phyloP scores from a whole-genome alignment of 805 yeast species.

The Lipomyces anomalus region DNA sequence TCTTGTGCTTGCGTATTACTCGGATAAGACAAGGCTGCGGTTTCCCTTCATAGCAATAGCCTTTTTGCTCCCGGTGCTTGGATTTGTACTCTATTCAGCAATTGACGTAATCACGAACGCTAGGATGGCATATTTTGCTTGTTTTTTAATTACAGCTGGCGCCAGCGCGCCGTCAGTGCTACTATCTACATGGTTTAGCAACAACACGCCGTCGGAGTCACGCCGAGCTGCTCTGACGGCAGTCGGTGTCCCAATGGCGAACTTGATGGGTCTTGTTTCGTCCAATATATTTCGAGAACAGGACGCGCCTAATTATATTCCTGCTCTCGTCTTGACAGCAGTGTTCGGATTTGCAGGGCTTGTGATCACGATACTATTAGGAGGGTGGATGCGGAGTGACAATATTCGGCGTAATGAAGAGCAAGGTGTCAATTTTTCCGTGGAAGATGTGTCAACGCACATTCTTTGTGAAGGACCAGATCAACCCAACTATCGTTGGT shows the following conservation, averaged over 20 bases:
- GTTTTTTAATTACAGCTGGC: slow-evolving; percentile 47
- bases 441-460: slow-evolving; percentile 41
- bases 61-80: slow-evolving; percentile 39
- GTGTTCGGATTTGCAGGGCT: slow-evolving; percentile 45
- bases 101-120: slow-evolving; percentile 38
- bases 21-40: slow-evolving; percentile 40
- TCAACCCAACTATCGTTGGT: slow-evolving; percentile 45
- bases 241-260: slow-evolving; percentile 50
- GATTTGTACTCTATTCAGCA: slow-evolving; percentile 44
- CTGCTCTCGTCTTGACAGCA: slow-evolving; percentile 47
- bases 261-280: slow-evolving; percentile 52
- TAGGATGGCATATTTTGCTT: slow-evolving; percentile 42
- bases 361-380: slow-evolving; percentile 29
- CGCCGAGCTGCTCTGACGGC: slow-evolving; percentile 45
- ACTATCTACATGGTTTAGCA: slow-evolving; percentile 48
- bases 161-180: slow-evolving; percentile 46
- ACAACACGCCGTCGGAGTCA: slow-evolving; percentile 44
- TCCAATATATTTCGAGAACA: slow-evolving; percentile 46
- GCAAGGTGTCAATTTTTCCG: slow-evolving; percentile 39
- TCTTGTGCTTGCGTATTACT: slow-evolving; percentile 37
- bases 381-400: slow-evolving; percentile 40
- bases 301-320: slow-evolving; percentile 49
- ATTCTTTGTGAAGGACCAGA: slow-evolving; percentile 42
- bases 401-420: slow-evolving; percentile 38
- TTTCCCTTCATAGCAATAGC: slow-evolving; percentile 39